Evolutionary conservation across 306 rosid genomes (phyloP).

Genomic region (Quercus agrifolia): DNA sequence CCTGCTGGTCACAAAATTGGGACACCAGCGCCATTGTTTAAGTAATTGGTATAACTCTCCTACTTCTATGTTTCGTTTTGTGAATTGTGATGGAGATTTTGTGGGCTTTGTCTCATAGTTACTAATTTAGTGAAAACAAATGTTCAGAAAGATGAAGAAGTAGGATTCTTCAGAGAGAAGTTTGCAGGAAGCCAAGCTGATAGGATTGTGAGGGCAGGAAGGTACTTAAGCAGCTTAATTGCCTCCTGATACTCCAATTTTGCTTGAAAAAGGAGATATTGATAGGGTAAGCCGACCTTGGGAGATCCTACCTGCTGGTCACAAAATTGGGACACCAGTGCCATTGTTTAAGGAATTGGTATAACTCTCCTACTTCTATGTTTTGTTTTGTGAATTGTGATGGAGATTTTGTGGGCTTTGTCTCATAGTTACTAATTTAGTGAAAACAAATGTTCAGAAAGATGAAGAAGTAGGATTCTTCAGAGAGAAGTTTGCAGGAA

Average conservation of each 20-base stretch:
- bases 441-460: conserved; percentile 42
- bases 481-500: conserved; percentile 79
- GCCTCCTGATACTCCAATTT: no score
- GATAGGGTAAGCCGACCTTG: no score
- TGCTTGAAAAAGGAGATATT: no score
- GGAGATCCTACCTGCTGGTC: no score
- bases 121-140: conserved; percentile 10
- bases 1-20: no score
- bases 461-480: conserved; percentile 78
- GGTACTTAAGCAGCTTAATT: no score
- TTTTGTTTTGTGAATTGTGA: neutral
- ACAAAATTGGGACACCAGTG: no score
- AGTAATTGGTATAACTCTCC: no score
- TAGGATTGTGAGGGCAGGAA: conserved; percentile 63
- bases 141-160: conserved; percentile 82
- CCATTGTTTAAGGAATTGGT: no score
- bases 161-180: conserved; percentile 60
- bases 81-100: neutral
- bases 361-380: neutral
- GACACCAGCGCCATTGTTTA: no score
- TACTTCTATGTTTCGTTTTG: neutral
- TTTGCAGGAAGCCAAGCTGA: conserved; percentile 97
- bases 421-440: conserved; percentile 15
- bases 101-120: conserved; percentile 2
- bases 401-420: neutral